Conservation (phyloP, 1,284 basidiomycete genomes). For the Agroathelia rolfsii region DNA sequence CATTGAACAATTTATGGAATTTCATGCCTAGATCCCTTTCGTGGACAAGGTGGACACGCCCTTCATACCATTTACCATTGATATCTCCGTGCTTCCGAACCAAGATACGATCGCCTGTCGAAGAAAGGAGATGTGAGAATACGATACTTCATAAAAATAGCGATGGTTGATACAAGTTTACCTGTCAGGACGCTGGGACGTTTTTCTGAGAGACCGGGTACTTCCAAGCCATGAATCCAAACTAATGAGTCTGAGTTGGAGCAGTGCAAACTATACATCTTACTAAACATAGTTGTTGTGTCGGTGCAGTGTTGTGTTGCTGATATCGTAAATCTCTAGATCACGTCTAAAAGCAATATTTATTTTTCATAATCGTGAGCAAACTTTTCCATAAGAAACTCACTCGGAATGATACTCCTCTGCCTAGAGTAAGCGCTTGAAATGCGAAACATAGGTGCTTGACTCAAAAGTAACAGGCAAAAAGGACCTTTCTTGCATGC, state of each 20-base stretch:
- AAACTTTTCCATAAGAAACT: conserved; percentile 13
- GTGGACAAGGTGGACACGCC: conserved; percentile 34
- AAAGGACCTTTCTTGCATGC: conserved; percentile 21
- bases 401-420: conserved; percentile 38
- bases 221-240: conserved; percentile 30
- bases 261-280: conserved; percentile 4
- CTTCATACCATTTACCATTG: conserved; percentile 34
- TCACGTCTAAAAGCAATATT: conserved; percentile 24
- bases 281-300: conserved; percentile 26
- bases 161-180: too few relatives aligned
- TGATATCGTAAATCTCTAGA: conserved; percentile 32
- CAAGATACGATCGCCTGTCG: conserved; percentile 37
- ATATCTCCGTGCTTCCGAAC: conserved; percentile 23
- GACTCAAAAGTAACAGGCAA: conserved; percentile 24
- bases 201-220: conserved; percentile 39
- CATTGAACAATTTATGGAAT: conserved; percentile 33
- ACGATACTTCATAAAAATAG: too few relatives aligned
- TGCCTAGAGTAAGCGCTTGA: conserved; percentile 31
- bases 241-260: too few relatives aligned
- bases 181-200: conserved; percentile 41
- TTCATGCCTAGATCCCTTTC: conserved; percentile 28
- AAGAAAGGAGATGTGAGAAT: too few relatives aligned
- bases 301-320: conserved; percentile 22
- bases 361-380: conserved; percentile 2
- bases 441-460: conserved; percentile 28